Percentiles rank a stretch among this genome's conserved stretches.
phyloP scores from a whole-genome alignment of 2,329 filamentous ascomycete genomes.

The Cladophialophora psammophila region DNA sequence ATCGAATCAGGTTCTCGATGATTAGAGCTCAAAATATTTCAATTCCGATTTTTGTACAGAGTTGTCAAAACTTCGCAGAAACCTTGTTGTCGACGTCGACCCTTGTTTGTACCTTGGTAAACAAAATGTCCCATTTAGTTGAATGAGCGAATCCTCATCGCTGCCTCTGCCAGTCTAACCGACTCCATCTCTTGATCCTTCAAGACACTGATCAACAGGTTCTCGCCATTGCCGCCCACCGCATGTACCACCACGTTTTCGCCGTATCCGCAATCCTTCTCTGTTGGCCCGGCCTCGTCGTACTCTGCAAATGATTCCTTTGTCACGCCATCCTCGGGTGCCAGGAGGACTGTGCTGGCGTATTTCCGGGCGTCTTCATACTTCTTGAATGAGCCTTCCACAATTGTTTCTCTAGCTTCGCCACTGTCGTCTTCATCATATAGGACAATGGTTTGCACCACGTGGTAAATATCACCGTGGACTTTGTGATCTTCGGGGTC shows the following conservation, averaged over 20 bases:
- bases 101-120: background rate
- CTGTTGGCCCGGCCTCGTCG: slow-evolving; percentile 40
- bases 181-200: slow-evolving; percentile 42
- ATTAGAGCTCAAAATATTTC: too few species aligned
- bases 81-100: background rate
- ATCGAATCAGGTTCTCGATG: too few species aligned
- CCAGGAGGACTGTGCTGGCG: slow-evolving; percentile 39
- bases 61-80: background rate
- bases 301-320: slow-evolving; percentile 43
- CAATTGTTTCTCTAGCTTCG: slow-evolving; percentile 38
- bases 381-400: slow-evolving; percentile 40
- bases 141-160: slow-evolving; percentile 33
- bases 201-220: slow-evolving; percentile 43
- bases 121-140: slow-evolving; percentile 8
- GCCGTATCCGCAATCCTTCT: slow-evolving; percentile 44
- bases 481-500: slow-evolving; percentile 41
- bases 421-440: slow-evolving; percentile 39
- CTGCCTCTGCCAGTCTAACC: slow-evolving; percentile 39
- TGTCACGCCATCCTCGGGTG: slow-evolving; percentile 35
- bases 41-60: background rate
- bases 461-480: slow-evolving; percentile 42
- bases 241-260: slow-evolving; percentile 46
- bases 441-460: slow-evolving; percentile 41
- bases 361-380: slow-evolving; percentile 42
- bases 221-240: slow-evolving; percentile 40